phyloP scores from a whole-genome alignment of 108 stramenopile genomes.

The Schizochytrium sp. region DNA sequence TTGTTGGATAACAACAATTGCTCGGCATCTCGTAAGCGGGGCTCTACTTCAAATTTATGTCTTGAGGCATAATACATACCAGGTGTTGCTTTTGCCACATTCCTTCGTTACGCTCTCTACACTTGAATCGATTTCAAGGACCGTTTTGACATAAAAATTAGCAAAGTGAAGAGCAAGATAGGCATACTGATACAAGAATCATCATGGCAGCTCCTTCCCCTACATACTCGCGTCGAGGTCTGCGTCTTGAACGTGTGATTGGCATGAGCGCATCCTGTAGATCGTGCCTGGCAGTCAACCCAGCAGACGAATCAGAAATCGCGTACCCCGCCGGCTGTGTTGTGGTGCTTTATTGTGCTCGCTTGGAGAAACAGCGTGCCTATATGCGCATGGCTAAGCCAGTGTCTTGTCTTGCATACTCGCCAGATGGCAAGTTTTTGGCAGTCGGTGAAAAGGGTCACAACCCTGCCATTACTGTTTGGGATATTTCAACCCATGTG shows the following conservation, averaged over 20 bases:
- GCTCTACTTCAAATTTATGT: too few relatives aligned
- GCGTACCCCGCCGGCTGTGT: conserved; percentile 62
- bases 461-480: conserved; percentile 64
- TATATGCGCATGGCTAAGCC: conserved; percentile 64
- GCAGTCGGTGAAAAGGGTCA: conserved; percentile 69
- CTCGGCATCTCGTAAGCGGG: too few relatives aligned
- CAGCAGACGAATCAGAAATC: conserved; percentile 24
- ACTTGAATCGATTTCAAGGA: too few relatives aligned
- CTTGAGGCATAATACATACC: too few relatives aligned
- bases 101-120: too few relatives aligned
- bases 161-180: background rate
- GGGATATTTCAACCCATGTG: conserved; percentile 58
- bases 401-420: conserved; percentile 62
- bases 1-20: too few relatives aligned
- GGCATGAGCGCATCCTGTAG: conserved; percentile 15
- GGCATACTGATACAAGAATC: background rate
- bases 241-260: conserved; percentile 60
- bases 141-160: background rate
- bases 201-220: conserved; percentile 21
- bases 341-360: conserved; percentile 62
- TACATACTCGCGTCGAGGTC: background rate
- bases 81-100: too few relatives aligned
- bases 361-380: conserved; percentile 51
- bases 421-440: conserved; percentile 66
- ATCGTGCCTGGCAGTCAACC: conserved; percentile 27